A percentile compares a stretch with the other conserved stretches of the same genome.
These are phyloP conservation scores for Roridomyces roridus DNA, from an alignment of 768 basidiomycete genomes.

Conservation along the genomic window DNA sequence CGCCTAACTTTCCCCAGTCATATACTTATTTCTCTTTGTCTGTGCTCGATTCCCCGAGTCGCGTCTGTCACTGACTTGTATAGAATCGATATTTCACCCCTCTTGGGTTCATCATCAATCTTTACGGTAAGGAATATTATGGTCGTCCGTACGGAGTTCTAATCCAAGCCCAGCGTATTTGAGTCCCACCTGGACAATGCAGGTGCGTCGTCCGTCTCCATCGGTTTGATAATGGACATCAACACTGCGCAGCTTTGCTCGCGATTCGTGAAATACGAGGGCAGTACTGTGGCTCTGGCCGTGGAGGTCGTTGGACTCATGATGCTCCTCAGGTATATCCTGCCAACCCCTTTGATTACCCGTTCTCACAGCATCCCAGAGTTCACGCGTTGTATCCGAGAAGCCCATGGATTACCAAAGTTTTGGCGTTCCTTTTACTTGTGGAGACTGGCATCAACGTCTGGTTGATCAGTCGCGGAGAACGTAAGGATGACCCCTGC, in stretches of 20 bases:
- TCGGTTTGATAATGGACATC: too few species aligned
- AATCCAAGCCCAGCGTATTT: conserved; percentile 21
- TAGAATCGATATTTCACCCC: conserved; percentile 56
- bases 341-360: background rate
- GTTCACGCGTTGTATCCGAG: conserved; percentile 39
- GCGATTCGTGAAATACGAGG: conserved; percentile 40
- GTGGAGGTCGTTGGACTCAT: conserved; percentile 45
- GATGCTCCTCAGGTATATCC: conserved; percentile 44
- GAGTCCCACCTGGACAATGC: conserved; percentile 27
- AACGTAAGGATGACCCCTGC: conserved; percentile 30
- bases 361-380: conserved; percentile 6
- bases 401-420: conserved; percentile 22
- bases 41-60: background rate
- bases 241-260: too few species aligned
- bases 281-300: conserved; percentile 46
- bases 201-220: conserved; percentile 16
- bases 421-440: conserved; percentile 30
- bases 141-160: background rate
- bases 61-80: background rate
- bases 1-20: conserved; percentile 24
- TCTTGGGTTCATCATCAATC: conserved; percentile 49
- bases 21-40: conserved; percentile 42
- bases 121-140: conserved; percentile 24
- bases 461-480: conserved; percentile 38
- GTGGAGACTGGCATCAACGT: conserved; percentile 36